Evolutionary conservation across 805 yeast species (phyloP).

Genomic region (Metschnikowia gruessii): DNA sequence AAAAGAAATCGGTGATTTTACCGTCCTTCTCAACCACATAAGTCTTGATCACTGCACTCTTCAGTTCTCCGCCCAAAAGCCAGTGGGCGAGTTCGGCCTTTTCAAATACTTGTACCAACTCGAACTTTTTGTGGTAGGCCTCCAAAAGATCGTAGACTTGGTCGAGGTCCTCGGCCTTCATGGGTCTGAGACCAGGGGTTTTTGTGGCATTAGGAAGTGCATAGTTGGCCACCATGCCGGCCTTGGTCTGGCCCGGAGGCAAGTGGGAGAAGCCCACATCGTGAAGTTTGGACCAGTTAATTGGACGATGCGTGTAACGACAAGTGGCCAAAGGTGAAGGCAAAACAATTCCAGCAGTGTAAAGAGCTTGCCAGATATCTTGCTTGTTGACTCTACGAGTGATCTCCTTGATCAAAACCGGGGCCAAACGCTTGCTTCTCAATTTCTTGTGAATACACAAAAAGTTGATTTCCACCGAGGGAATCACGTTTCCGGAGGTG

Average conservation of each 20-base stretch:
- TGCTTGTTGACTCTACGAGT: conserved; percentile 85
- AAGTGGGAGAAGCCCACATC: conserved; percentile 88
- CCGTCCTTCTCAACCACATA: conserved; percentile 73
- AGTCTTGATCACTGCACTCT: conserved; percentile 61
- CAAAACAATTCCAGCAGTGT: conserved; percentile 86
- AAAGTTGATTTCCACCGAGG: conserved; percentile 88
- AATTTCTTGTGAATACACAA: conserved; percentile 91
- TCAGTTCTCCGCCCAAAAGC: conserved; percentile 54
- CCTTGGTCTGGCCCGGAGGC: conserved; percentile 66
- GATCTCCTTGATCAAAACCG: conserved; percentile 88
- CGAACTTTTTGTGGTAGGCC: conserved; percentile 66
- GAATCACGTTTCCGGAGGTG: conserved; percentile 41
- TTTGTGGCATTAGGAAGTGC: conserved; percentile 52
- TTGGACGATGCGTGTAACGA: conserved; percentile 89
- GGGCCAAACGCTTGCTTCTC: conserved; percentile 90
- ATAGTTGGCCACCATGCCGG: conserved; percentile 61
- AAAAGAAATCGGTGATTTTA: conserved; percentile 79
- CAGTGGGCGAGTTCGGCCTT: conserved; percentile 77
- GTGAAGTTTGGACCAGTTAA: conserved; percentile 85
- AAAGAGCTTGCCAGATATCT: conserved; percentile 92
- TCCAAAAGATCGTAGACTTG: conserved; percentile 58
- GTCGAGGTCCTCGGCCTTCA: conserved; percentile 60
- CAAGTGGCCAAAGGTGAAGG: conserved; percentile 92
- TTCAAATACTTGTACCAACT: conserved; percentile 64
- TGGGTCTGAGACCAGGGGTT: conserved; percentile 53